Conservation (phyloP, 345 rosid genomes). For the Eucalyptus lansdowneana region DNA sequence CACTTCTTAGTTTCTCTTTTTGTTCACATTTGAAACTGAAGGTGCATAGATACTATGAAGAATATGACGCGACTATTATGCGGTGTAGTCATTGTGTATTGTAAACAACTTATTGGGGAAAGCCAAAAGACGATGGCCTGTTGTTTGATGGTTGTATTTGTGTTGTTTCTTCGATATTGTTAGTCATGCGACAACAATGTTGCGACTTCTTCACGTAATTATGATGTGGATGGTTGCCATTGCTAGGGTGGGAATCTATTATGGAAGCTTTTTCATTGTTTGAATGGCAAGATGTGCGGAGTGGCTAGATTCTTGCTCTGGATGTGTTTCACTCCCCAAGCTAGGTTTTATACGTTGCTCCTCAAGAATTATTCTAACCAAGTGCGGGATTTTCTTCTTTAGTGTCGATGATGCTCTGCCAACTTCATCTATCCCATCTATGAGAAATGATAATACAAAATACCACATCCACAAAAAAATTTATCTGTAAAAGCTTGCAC, state of each 20-base stretch:
- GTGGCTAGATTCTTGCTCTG: not conserved
- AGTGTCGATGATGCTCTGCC: not conserved
- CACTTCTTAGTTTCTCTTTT: not conserved
- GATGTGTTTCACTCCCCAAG: not conserved
- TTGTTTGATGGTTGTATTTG: not conserved
- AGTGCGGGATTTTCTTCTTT: not conserved
- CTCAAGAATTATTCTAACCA: not conserved
- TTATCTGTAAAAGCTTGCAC: not conserved
- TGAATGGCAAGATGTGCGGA: not conserved
- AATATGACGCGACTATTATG: not conserved
- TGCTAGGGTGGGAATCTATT: not conserved
- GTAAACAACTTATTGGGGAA: not conserved
- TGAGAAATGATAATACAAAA: not conserved
- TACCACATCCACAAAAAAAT: not conserved
- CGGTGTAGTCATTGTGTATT: not conserved
- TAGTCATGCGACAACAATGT: rapidly evolving
- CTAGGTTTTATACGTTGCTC: not conserved
- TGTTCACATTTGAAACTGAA: not conserved
- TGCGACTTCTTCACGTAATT: not conserved
- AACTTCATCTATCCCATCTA: not conserved
- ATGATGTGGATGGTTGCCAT: not conserved
- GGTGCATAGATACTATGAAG: not conserved
- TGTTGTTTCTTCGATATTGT: not conserved
- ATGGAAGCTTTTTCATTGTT: not conserved
- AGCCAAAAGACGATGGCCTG: not conserved